Evolutionary conservation across 176 grass and related monocot genomes (phyloP).

Genomic region (Oryza glumipatula): DNA sequence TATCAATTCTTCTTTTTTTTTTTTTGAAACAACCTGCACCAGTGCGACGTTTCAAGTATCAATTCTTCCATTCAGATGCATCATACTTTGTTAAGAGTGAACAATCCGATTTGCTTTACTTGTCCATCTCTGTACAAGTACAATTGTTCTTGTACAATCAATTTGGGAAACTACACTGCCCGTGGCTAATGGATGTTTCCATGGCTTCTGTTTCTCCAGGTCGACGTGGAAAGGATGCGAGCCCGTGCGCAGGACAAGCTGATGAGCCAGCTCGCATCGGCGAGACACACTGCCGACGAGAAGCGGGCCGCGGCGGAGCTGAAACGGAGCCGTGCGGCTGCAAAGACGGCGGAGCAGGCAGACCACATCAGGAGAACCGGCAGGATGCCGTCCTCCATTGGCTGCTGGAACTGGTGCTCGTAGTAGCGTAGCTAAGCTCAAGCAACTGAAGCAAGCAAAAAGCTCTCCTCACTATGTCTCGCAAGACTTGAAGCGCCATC

Average conservation of each 20-base stretch:
- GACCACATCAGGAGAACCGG: conserved; percentile 90
- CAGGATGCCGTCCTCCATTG: conserved; percentile 55
- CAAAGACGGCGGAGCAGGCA: conserved; percentile 65
- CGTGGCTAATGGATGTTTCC: not conserved
- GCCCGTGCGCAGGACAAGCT: conserved; percentile 69
- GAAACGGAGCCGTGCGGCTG: conserved; percentile 60
- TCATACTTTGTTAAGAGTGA: not conserved
- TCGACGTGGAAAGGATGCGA: conserved; percentile 91
- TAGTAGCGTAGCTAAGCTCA: conserved; percentile 21
- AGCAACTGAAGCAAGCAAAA: not conserved
- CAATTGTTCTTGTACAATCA: not conserved
- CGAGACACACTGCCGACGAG: conserved; percentile 70
- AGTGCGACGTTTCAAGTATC: not conserved
- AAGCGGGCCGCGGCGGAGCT: conserved; percentile 63
- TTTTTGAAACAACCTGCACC: too few species aligned
- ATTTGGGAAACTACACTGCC: not conserved
- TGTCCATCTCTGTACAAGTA: not conserved
- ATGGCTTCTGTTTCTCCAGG: conserved; percentile 45
- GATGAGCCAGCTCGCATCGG: conserved; percentile 75
- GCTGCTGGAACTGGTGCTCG: conserved; percentile 86
- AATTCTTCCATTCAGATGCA: conserved; percentile 4
- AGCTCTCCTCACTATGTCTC: not conserved
- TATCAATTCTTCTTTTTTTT: not conserved
- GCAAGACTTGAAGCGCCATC: not conserved
- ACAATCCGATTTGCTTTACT: not conserved